Evolutionary conservation across 2,329 filamentous ascomycete genomes (phyloP), one percentile per base, ranked within the genome.

Genomic region (Colletotrichum destructivum): DNA sequence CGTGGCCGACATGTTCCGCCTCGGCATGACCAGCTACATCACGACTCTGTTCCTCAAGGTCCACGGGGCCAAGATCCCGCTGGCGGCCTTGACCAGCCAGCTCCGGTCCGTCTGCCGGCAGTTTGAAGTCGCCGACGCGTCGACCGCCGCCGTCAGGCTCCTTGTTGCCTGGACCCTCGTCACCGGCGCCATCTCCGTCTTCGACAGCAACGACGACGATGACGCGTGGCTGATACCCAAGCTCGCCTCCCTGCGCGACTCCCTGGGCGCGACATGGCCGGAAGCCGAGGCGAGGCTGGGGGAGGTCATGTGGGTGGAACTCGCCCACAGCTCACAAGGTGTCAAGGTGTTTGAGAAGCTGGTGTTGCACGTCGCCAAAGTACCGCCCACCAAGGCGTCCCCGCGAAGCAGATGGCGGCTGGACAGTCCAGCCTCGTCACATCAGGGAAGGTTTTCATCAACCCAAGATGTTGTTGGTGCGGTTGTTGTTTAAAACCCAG

Each of bases 1-100:
- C 2, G 4, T 72, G 31, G 21, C 61, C 23, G 70, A 66, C 21
- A 21, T 21, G 21, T 52, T 77, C 15, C 75, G 78, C 0, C 60
- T 81, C 0, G 80, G 76, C 7, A 77, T 82, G n/a, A 62, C 80
- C 1, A 75, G 78, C 2, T 81, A 76, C 42, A 73, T 78, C 40
- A 76, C 79, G 0, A 78, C 78, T 0, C 73, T 79, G 2, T 79
- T 79, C 40, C 66, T 79, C 0, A 73, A 78, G 7, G 66, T 76
- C 0, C 7, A 56, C 62, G 1, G 77, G 75, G 9, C 21, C 13
- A 62, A 51, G 47, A 49, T 78, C 2, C 68, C 66, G 6, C 77
- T 76, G 2, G 46, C 62, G 0, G 42, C 56, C 3, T 69, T 71
- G 18, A 15, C 52, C 18, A 46, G 12, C 38, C 56, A 23, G 21